phyloP scores from a whole-genome alignment of 805 yeast species.

The Candida nemodendra region DNA sequence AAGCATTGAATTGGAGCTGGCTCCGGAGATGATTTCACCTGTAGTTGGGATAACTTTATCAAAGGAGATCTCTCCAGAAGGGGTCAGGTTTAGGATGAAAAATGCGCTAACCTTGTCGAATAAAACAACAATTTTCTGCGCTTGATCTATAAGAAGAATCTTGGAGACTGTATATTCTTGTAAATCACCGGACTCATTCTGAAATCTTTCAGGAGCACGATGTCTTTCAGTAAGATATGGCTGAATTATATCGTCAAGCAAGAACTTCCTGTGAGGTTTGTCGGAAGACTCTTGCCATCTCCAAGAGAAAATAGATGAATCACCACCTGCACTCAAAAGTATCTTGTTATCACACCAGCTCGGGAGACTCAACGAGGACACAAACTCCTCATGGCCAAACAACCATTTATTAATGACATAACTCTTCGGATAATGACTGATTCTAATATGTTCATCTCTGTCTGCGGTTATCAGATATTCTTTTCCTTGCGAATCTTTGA shows the following conservation, averaged over 20 bases:
- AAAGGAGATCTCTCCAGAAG: constrained; percentile 31
- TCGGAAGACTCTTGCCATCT: constrained; percentile 54
- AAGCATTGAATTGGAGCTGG: constrained; percentile 24
- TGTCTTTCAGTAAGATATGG: constrained; percentile 56
- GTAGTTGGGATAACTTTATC: constrained; percentile 32
- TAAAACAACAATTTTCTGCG: constrained; percentile 39
- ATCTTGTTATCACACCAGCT: constrained; percentile 43
- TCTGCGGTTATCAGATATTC: constrained; percentile 74
- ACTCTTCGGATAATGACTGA: constrained; percentile 76
- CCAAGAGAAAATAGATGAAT: constrained; percentile 71
- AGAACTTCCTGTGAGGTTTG: constrained; percentile 43
- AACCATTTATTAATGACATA: constrained; percentile 78
- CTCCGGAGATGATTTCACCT: constrained; percentile 27
- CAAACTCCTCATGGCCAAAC: constrained; percentile 84
- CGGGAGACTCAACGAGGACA: constrained; percentile 63
- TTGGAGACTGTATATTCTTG: constrained; percentile 52
- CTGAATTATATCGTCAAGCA: constrained; percentile 36
- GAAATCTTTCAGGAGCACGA: constrained; percentile 62
- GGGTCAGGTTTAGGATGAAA: constrained; percentile 36
- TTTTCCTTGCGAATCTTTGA: constrained; percentile 39
- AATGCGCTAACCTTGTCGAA: constrained; percentile 48
- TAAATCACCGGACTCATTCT: constrained; percentile 45
- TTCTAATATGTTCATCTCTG: constrained; percentile 93
- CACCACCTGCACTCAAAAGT: constrained; percentile 91
- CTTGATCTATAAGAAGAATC: constrained; percentile 30